Conservation (phyloP, 2,329 filamentous ascomycete species). For the Verticillium nonalfalfae region DNA sequence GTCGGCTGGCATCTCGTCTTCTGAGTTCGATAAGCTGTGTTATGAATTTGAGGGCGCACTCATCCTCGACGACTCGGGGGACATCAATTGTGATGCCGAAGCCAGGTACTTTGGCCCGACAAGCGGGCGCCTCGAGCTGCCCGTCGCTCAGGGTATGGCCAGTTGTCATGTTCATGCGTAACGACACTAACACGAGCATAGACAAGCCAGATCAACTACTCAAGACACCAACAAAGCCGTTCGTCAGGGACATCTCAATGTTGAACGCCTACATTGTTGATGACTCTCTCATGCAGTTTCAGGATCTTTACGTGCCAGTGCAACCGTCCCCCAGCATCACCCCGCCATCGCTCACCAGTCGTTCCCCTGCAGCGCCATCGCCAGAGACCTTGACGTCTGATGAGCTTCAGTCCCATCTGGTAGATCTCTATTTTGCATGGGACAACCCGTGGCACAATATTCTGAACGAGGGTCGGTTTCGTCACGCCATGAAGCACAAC, state of each 20-base stretch:
- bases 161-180: slow-evolving; percentile 1
- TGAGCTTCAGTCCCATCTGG: slow-evolving; percentile 19
- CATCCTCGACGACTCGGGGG: slow-evolving; percentile 14
- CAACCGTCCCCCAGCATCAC: not conserved
- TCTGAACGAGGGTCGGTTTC: slow-evolving; percentile 25
- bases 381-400: slow-evolving; percentile 1
- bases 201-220: not conserved
- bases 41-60: slow-evolving; percentile 17
- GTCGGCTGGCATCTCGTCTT: slow-evolving; percentile 7
- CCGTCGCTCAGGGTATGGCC: slow-evolving; percentile 2
- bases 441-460: slow-evolving; percentile 28
- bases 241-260: slow-evolving; percentile 2
- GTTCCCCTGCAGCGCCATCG: not conserved
- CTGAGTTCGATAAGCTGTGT: slow-evolving; percentile 6
- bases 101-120: slow-evolving; percentile 27
- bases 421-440: slow-evolving; percentile 28
- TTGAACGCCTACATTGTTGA: slow-evolving; percentile 6
- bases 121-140: slow-evolving; percentile 26
- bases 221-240: not conserved
- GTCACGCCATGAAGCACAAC: slow-evolving; percentile 16
- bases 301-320: not conserved
- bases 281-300: slow-evolving; percentile 4
- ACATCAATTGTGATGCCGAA: slow-evolving; percentile 26
- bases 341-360: not conserved
- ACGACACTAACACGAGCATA: not conserved